These are phyloP conservation scores for Aegilops speltoides DNA, from an alignment of 176 grass and related monocot genomes.

Conservation along the genomic window DNA sequence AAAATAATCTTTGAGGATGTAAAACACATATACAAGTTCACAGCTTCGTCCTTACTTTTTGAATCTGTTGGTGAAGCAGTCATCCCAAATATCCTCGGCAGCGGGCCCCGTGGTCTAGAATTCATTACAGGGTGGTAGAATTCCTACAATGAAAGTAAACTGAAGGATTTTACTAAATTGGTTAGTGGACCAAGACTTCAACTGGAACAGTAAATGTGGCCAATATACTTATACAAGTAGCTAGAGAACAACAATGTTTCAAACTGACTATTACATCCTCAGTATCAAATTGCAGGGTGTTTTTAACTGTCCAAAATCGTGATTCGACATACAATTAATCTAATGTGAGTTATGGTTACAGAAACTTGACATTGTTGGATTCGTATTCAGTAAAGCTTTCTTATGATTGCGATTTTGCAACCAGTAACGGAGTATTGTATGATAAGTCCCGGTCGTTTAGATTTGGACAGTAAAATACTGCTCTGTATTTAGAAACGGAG, in stretches of 20 bases:
- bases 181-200: background rate
- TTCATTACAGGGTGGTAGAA: conserved; percentile 68
- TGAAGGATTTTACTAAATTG: conserved; percentile 28
- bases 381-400: background rate
- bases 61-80: conserved; percentile 64
- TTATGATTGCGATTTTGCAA: background rate
- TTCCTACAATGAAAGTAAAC: conserved; percentile 46
- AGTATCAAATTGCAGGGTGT: background rate
- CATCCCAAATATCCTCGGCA: conserved; percentile 87
- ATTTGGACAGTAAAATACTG: background rate
- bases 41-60: conserved; percentile 38
- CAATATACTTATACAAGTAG: background rate
- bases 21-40: background rate
- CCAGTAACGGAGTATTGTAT: background rate
- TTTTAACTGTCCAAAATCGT: background rate
- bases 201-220: background rate
- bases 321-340: background rate
- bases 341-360: background rate
- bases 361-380: background rate
- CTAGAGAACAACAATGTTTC: background rate
- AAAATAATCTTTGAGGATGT: background rate
- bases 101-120: conserved; percentile 30
- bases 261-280: background rate
- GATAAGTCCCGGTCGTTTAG: background rate
- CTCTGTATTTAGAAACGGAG: background rate